Evolutionary conservation across 176 grass and related monocot species (phyloP), one percentile per base, ranked within the genome.

Genomic region (Secale cereale): DNA sequence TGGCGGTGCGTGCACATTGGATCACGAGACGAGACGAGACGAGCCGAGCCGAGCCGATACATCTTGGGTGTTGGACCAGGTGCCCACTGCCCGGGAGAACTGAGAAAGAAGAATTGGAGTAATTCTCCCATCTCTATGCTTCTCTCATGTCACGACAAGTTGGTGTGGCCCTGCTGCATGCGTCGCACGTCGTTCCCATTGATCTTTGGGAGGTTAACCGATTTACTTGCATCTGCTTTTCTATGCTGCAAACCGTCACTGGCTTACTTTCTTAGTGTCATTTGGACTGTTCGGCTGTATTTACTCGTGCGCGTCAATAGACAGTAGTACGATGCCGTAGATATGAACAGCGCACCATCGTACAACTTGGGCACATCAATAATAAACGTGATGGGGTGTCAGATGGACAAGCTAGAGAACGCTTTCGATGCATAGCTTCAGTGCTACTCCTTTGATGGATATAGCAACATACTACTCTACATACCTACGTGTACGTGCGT

Each of bases 91-190:
- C 7, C 28, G 26, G 16, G 19, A 75, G 5, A 75, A 29, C 29
- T 50, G 8, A 25, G 50, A 50, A 41, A 5, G 16, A 33, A 22
- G 20, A 52, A 52, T 52, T 19, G 66, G 7, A 48, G 41, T 11
- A 43, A 75, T 75, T 75, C 72, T 45, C 72, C 26, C 27, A 75
- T 75, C 43, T 75, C 43, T 12, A 69, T 67, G 29, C 36, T 73
- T 23, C 40, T 74, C 70, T 48, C 43, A 50, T 75, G 27, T 30
- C 72, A 52, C 72, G 22, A 39, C 67, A 70, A 70, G 48, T 52
- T 52, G 48, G n/a, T n/a, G n/a, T n/a, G n/a, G n/a, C n/a, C n/a
- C n/a, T n/a, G n/a, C n/a, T n/a, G 9, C 59, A 5, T 65, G 63
- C 15, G 28, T 65, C 28, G 14, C 63, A 65, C 13, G 10, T 65